phyloP scores from a whole-genome alignment of 345 rosid species.

The Firmiana major region DNA sequence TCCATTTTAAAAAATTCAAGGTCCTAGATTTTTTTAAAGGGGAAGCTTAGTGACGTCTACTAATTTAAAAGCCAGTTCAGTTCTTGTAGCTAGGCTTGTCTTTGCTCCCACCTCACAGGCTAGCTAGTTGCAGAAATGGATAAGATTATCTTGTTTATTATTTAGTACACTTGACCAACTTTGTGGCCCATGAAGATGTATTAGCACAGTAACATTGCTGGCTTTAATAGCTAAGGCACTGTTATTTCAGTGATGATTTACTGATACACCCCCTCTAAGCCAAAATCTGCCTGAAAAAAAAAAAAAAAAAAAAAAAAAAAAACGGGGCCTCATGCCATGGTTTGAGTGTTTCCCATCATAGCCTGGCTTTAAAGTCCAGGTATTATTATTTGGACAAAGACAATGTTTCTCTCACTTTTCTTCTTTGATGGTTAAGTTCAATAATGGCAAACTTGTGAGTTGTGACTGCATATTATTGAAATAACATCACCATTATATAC shows the following conservation, averaged over 20 bases:
- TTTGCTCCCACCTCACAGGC: background rate
- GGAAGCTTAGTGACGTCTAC: background rate
- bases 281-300: background rate
- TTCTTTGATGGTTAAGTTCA: constrained; percentile 2
- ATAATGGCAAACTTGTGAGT: background rate
- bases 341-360: background rate
- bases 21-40: background rate
- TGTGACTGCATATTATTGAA: background rate
- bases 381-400: background rate
- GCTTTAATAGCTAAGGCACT: background rate
- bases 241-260: background rate
- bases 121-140: constrained; percentile 15
- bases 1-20: background rate
- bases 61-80: background rate
- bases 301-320: background rate
- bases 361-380: background rate
- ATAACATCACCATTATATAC: background rate
- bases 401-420: background rate
- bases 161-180: constrained; percentile 2
- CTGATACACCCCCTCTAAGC: constrained; percentile 1
- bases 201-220: background rate
- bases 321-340: background rate
- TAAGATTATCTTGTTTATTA: constrained; percentile 10
- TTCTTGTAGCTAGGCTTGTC: background rate
- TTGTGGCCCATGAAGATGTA: background rate